Percentiles rank a stretch among this genome's conserved stretches.
Evolutionary conservation across 2,329 filamentous ascomycete species (phyloP).

Genomic region (Polytolypa hystricis): DNA sequence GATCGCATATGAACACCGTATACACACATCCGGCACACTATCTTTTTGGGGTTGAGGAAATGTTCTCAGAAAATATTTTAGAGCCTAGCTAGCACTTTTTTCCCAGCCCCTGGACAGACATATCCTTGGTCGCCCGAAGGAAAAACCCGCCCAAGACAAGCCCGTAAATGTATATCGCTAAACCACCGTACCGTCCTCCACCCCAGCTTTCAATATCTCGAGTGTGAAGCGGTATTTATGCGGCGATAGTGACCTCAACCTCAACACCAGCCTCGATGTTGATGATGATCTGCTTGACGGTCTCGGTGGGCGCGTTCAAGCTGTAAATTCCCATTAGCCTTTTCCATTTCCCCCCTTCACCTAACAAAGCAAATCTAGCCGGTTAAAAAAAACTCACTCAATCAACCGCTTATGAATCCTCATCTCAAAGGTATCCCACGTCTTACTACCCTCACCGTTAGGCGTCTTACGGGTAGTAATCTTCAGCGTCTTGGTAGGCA

Average conservation of each 20-base stretch:
- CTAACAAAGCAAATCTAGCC: not conserved
- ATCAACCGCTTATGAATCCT: constrained; percentile 98
- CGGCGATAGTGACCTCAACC: constrained; percentile 43
- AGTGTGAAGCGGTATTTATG: constrained; percentile 29
- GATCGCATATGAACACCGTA: too few relatives aligned
- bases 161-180: too few relatives aligned
- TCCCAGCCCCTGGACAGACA: too few relatives aligned
- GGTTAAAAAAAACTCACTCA: constrained; percentile 49
- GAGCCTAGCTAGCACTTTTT: too few relatives aligned
- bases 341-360: not conserved
- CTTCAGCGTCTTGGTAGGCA: constrained; percentile 94
- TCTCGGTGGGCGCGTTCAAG: constrained; percentile 92
- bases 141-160: too few relatives aligned
- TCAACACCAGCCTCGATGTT: constrained; percentile 45
- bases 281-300: constrained; percentile 44
- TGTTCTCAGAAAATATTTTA: too few relatives aligned
- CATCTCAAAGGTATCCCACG: constrained; percentile 98
- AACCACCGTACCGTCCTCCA: too few relatives aligned
- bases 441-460: constrained; percentile 99
- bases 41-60: too few relatives aligned
- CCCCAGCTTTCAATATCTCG: too few relatives aligned
- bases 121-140: too few relatives aligned
- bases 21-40: too few relatives aligned
- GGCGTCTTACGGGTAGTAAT: constrained; percentile 98
- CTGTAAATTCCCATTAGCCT: constrained; percentile 29